phyloP scores from a whole-genome alignment of 2,329 filamentous ascomycete species.

The Fusarium sp. region DNA sequence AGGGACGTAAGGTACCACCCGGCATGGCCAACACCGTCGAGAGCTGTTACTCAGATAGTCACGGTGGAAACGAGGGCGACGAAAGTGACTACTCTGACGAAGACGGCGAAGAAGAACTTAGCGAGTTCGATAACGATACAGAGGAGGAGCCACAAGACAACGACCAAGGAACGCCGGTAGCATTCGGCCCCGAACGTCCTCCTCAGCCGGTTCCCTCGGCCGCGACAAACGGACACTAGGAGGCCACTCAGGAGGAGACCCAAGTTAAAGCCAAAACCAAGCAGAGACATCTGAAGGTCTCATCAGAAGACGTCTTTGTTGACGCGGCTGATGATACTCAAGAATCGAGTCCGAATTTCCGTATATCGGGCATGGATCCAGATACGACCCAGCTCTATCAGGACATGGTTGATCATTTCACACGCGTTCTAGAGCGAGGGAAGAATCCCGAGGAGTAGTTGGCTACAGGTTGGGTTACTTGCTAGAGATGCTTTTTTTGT shows the following conservation, averaged over 20 bases:
- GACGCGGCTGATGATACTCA: constrained; percentile 1
- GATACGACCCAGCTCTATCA: constrained; percentile 17
- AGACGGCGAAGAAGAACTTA: constrained; percentile 72
- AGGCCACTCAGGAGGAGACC: constrained; percentile 41
- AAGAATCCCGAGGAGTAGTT: constrained; percentile 15
- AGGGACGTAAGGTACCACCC: constrained; percentile 82
- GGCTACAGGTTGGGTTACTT: constrained; percentile 39
- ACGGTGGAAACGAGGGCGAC: constrained; percentile 64
- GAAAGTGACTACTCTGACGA: constrained; percentile 76
- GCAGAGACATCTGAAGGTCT: background rate
- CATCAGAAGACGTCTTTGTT: background rate
- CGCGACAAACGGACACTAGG: constrained; percentile 62
- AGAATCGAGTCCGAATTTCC: background rate
- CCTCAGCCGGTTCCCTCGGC: constrained; percentile 55
- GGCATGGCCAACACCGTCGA: constrained; percentile 73
- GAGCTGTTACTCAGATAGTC: constrained; percentile 68
- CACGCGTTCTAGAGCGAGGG: constrained; percentile 8
- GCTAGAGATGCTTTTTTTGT: constrained; percentile 38
- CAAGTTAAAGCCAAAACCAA: constrained; percentile 27
- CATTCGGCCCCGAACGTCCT: constrained; percentile 64
- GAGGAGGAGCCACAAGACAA: constrained; percentile 63
- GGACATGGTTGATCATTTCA: constrained; percentile 18
- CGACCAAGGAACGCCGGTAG: constrained; percentile 55
- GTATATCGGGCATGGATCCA: constrained; percentile 10
- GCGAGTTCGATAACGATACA: constrained; percentile 74